Evolutionary conservation across 2,329 filamentous ascomycete species (phyloP).

Genomic region (Pyricularia sp.): DNA sequence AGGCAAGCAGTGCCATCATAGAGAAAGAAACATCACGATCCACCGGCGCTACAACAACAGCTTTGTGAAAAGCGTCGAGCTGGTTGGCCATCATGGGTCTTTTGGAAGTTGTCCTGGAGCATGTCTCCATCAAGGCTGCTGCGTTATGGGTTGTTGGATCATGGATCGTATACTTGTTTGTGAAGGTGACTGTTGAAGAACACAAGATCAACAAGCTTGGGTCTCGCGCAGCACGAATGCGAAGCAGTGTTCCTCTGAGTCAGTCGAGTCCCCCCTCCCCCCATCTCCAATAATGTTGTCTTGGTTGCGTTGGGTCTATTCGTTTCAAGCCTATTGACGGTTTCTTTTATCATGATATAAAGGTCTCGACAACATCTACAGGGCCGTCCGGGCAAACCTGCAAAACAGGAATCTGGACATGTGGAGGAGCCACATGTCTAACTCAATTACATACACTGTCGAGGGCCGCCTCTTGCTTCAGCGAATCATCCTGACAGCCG

Average conservation of each 20-base stretch:
- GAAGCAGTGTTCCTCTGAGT: conserved; percentile 36
- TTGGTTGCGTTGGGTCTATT: no score
- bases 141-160: conserved; percentile 26
- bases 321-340: background rate
- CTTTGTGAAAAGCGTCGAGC: background rate
- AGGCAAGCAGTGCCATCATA: no score
- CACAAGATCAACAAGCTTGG: conserved; percentile 36
- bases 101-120: conserved; percentile 35
- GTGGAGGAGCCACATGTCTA: conserved; percentile 47
- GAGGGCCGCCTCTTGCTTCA: conserved; percentile 46
- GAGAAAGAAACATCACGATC: background rate
- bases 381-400: conserved; percentile 42
- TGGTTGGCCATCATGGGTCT: conserved; percentile 31
- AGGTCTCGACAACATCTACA: conserved; percentile 58
- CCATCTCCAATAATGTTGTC: conserved; percentile 5
- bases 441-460: conserved; percentile 41
- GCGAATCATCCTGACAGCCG: conserved; percentile 65
- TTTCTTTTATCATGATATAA: conserved; percentile 8
- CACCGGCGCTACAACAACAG: background rate
- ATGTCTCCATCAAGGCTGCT: conserved; percentile 31
- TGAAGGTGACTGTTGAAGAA: conserved; percentile 29
- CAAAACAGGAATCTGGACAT: conserved; percentile 48
- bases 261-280: conserved; percentile 9
- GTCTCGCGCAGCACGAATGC: conserved; percentile 27
- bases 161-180: conserved; percentile 27